phyloP scores from a whole-genome alignment of 2,329 filamentous ascomycete genomes.

The Aquanectria penicillioides region DNA sequence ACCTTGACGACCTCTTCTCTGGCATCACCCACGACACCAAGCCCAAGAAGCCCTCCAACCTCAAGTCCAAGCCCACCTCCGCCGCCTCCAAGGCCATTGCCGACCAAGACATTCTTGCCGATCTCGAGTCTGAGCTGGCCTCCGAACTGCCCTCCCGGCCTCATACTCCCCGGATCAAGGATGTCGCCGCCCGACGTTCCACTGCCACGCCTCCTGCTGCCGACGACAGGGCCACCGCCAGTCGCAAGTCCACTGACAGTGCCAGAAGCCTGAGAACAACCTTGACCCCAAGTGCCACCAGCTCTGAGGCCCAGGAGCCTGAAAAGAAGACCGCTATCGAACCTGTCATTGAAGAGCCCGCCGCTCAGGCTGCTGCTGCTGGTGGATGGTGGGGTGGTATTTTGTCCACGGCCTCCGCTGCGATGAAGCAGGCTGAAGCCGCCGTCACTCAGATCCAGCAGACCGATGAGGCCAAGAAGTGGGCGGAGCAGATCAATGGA shows the following conservation, averaged over 20 bases:
- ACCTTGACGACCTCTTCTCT: conserved; percentile 73
- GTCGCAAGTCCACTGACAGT: conserved; percentile 82
- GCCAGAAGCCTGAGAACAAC: conserved; percentile 75
- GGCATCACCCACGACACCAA: conserved; percentile 65
- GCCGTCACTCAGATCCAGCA: conserved; percentile 95
- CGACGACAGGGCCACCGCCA: conserved; percentile 68
- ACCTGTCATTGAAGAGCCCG: conserved; percentile 49
- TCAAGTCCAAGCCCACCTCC: conserved; percentile 59
- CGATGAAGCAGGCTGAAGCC: conserved; percentile 90
- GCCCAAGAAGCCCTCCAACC: conserved; percentile 57
- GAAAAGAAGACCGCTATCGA: conserved; percentile 62
- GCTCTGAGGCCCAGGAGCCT: conserved; percentile 67
- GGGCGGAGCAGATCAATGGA: conserved; percentile 92
- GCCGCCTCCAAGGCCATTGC: conserved; percentile 58
- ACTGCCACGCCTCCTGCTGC: conserved; percentile 63
- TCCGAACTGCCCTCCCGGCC: conserved; percentile 78
- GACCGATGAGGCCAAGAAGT: conserved; percentile 95
- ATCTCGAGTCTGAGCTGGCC: conserved; percentile 79
- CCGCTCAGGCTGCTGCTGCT: conserved; percentile 57
- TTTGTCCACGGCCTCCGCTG: conserved; percentile 83
- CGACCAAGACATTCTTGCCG: conserved; percentile 83
- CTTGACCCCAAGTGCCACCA: conserved; percentile 75
- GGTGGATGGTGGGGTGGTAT: conserved; percentile 92
- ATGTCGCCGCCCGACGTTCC: conserved; percentile 55
- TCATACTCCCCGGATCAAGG: conserved; percentile 80